Percentiles rank a stretch among this genome's conserved stretches.
Evolutionary conservation across 2,329 filamentous ascomycete genomes (phyloP).

Genomic region (Ophiostoma ulmi): DNA sequence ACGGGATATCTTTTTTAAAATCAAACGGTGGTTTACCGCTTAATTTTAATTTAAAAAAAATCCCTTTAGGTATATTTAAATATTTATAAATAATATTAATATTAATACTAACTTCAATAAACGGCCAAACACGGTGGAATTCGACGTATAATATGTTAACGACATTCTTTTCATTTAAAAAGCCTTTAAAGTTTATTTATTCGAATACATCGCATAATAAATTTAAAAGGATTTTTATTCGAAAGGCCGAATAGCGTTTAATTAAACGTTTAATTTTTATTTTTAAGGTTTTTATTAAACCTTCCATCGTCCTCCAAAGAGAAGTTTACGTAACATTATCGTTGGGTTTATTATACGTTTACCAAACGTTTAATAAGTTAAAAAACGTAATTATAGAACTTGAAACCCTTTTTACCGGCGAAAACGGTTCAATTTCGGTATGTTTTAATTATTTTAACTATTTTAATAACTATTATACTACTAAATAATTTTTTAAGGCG

Average conservation of each 20-base stretch:
- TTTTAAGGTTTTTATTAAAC: neutral
- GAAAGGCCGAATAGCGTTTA: neutral
- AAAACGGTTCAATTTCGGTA: neutral
- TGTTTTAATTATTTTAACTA: neutral
- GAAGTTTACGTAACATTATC: no score
- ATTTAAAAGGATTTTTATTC: neutral
- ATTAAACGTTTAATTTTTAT: neutral
- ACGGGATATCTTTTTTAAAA: no score
- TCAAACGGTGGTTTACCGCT: no score
- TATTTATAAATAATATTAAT: neutral
- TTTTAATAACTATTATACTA: neutral
- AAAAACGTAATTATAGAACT: neutral
- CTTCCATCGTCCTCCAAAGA: no score
- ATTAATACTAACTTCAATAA: neutral
- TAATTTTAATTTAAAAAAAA: neutral
- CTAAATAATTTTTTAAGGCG: neutral
- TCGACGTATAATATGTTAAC: neutral
- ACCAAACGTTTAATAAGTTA: no score
- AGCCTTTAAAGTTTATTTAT: neutral
- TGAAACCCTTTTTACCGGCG: neutral
- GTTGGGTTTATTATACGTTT: no score
- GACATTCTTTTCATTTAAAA: neutral
- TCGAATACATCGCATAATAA: neutral
- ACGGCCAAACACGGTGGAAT: neutral
- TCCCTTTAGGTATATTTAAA: neutral